phyloP scores from a whole-genome alignment of 352 stramenopile species.

The Nothophytophthora sp. region DNA sequence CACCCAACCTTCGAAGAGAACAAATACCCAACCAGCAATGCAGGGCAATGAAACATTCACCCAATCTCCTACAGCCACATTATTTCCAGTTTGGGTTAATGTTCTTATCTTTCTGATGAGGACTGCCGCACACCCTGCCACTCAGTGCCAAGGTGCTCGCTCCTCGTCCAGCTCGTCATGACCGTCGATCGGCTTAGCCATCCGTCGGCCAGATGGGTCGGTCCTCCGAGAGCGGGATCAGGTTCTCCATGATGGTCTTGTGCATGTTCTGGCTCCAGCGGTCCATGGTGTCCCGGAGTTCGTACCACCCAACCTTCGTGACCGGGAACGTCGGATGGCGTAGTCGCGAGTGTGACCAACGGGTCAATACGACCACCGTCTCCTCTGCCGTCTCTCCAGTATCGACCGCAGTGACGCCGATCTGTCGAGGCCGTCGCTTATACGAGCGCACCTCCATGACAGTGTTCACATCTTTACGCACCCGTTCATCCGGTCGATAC shows the following conservation, averaged over 20 bases:
- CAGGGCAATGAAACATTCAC: too few species aligned
- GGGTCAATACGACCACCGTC: conserved; percentile 40
- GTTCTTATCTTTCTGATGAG: too few species aligned
- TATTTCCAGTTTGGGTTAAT: too few species aligned
- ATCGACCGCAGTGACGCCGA: not conserved
- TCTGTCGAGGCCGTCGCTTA: conserved; percentile 7
- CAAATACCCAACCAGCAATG: too few species aligned
- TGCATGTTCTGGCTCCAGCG: conserved; percentile 44
- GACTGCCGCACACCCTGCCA: too few species aligned
- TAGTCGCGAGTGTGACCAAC: conserved; percentile 39
- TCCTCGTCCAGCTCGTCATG: too few species aligned
- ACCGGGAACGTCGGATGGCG: conserved; percentile 30
- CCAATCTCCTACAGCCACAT: too few species aligned
- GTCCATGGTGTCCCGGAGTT: conserved; percentile 42
- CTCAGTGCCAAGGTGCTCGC: too few species aligned
- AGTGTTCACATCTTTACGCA: conserved; percentile 32
- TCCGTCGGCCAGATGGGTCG: conserved; percentile 11
- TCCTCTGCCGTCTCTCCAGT: too few species aligned
- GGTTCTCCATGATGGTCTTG: conserved; percentile 32
- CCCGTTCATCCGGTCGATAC: conserved; percentile 23
- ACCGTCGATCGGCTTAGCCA: too few species aligned
- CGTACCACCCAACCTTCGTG: conserved; percentile 23
- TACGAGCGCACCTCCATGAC: conserved; percentile 26
- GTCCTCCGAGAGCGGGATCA: conserved; percentile 5
- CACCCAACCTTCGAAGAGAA: too few species aligned